These are phyloP conservation scores for Escallonia rubra DNA, from an alignment of 129 eudicot genomes.

Conservation along the genomic window DNA sequence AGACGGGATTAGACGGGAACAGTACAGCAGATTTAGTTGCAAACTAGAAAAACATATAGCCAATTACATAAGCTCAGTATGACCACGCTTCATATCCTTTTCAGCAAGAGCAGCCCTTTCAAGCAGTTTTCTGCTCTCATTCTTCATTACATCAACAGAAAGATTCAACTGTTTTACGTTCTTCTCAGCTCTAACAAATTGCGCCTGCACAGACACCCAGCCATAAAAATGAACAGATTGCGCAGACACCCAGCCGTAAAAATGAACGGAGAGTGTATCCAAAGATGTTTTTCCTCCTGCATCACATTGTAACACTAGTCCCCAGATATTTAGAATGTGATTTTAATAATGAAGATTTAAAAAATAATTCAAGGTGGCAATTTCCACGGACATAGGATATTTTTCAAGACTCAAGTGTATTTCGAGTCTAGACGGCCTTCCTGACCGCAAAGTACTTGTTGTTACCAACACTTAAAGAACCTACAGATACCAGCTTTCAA, in stretches of 20 bases:
- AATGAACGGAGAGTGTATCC: no score
- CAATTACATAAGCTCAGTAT: constrained; percentile 51
- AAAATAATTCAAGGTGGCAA: no score
- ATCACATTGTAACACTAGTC: background rate
- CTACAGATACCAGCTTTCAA: no score
- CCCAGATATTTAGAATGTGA: background rate
- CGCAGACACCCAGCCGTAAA: no score
- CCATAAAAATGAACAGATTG: background rate
- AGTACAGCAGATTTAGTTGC: background rate
- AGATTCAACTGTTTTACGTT: constrained; percentile 53
- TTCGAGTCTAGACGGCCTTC: no score
- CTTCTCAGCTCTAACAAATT: constrained; percentile 63
- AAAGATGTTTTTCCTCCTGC: no score
- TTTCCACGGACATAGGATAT: no score
- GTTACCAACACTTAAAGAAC: no score
- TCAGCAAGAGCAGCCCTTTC: constrained; percentile 89
- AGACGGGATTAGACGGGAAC: constrained; percentile 2
- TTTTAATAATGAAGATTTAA: no score
- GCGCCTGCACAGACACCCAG: constrained; percentile 56
- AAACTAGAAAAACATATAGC: background rate
- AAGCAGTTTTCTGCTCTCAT: constrained; percentile 75
- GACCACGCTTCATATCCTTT: constrained; percentile 71
- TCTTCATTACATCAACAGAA: constrained; percentile 84
- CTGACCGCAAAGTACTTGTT: no score
- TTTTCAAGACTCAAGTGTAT: no score